Conservation (phyloP, 176 grass and related monocot genomes). For the Carex cristatella region DNA sequence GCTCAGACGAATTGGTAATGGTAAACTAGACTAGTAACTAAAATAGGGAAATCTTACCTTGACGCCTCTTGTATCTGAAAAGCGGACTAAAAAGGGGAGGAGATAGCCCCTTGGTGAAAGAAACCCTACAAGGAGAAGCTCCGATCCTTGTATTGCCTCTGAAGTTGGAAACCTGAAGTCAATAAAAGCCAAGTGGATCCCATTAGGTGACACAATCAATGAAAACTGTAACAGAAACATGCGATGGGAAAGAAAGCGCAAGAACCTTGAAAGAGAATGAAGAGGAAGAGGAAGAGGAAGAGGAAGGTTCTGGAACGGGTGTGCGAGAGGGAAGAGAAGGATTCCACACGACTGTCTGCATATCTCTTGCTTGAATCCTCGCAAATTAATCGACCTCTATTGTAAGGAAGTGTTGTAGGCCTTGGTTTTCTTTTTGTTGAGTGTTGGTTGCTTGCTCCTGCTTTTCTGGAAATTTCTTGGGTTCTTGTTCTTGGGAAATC, state of each 20-base stretch:
- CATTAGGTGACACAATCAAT: background rate
- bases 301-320: slow-evolving; percentile 35
- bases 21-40: background rate
- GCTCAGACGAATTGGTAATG: background rate
- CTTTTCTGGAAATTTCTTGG: background rate
- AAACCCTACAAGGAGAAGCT: background rate
- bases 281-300: slow-evolving; percentile 31
- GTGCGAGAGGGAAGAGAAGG: slow-evolving; percentile 27
- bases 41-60: background rate
- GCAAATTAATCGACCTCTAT: background rate
- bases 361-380: slow-evolving; percentile 15
- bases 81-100: background rate
- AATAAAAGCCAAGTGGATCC: background rate
- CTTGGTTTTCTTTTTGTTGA: background rate
- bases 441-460: background rate
- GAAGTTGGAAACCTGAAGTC: slow-evolving; percentile 26
- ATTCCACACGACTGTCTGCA: slow-evolving; percentile 51
- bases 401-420: background rate
- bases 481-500: background rate
- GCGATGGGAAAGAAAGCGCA: background rate
- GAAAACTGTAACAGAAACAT: background rate
- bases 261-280: slow-evolving; percentile 4
- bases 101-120: background rate
- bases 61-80: slow-evolving; percentile 21
- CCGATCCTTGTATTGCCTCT: slow-evolving; percentile 16